Evolutionary conservation across 2,329 filamentous ascomycete genomes (phyloP).

Genomic region (Thelonectria discophora): DNA sequence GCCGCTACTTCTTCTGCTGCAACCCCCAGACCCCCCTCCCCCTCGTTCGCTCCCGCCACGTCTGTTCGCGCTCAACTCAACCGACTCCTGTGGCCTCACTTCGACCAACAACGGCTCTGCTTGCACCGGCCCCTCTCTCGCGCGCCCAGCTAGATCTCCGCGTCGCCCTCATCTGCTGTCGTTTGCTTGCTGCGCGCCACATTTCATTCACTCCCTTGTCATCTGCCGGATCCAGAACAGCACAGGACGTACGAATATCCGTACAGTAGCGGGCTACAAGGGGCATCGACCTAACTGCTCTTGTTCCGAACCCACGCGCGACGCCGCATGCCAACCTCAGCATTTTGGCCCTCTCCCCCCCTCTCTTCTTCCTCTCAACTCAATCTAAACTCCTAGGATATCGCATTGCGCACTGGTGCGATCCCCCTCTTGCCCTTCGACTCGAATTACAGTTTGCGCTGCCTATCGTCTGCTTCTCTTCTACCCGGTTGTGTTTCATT

Average conservation of each 20-base stretch:
- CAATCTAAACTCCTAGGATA: constrained; percentile 24
- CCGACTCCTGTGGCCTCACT: constrained; percentile 4
- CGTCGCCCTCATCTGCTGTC: constrained; percentile 5
- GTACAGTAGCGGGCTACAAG: constrained; percentile 31
- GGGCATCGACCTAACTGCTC: constrained; percentile 41
- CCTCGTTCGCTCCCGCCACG: not conserved
- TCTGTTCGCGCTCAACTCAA: not conserved
- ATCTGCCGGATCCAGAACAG: constrained; percentile 20
- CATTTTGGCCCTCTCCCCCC: constrained; percentile 29
- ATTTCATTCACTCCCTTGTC: constrained; percentile 28
- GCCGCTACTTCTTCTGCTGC: constrained; percentile 19
- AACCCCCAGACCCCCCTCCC: constrained; percentile 2
- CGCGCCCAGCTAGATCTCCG: constrained; percentile 8
- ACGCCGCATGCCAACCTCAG: constrained; percentile 40
- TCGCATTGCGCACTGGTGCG: constrained; percentile 8
- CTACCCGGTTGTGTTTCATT: constrained; percentile 1
- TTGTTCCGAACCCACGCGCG: constrained; percentile 37
- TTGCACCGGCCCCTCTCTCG: constrained; percentile 20
- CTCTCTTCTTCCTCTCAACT: constrained; percentile 30
- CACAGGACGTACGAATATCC: too few relatives aligned
- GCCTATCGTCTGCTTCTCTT: not conserved
- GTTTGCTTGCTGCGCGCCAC: constrained; percentile 29
- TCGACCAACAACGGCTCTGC: constrained; percentile 9
- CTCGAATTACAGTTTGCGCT: constrained; percentile 5
- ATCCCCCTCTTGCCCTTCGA: constrained; percentile 7